phyloP scores from a whole-genome alignment of 179 eudicot genomes.

The Sideroxylon spinosum region DNA sequence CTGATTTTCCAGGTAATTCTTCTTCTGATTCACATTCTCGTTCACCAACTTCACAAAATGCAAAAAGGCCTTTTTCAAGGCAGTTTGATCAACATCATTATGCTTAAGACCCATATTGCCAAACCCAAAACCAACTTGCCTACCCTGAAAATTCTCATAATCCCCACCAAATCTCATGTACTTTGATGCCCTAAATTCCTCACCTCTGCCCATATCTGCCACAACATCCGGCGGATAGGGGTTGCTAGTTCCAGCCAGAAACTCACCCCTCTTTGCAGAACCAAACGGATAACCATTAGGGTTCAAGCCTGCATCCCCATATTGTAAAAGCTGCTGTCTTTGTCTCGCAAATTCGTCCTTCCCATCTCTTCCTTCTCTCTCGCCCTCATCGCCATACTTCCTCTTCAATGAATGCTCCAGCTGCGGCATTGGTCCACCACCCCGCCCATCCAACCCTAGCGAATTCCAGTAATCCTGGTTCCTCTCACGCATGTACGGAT shows the following conservation, averaged over 20 bases:
- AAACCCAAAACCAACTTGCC: neutral
- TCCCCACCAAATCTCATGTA: conserved; percentile 39
- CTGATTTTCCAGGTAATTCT: conserved; percentile 60
- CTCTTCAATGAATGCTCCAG: conserved; percentile 43
- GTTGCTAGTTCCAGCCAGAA: conserved; percentile 41
- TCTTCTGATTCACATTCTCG: conserved; percentile 49
- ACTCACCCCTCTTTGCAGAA: conserved; percentile 14
- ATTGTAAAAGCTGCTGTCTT: conserved; percentile 70
- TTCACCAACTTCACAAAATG: conserved; percentile 50
- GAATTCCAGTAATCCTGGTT: conserved; percentile 32
- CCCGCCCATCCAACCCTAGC: too few relatives aligned
- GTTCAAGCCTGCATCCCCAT: conserved; percentile 47
- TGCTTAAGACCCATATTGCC: conserved; percentile 26
- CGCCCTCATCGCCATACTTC: conserved; percentile 42
- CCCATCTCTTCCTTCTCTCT: conserved; percentile 26
- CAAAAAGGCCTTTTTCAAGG: conserved; percentile 59
- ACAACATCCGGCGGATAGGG: conserved; percentile 24
- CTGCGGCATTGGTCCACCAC: too few relatives aligned
- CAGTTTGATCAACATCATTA: conserved; percentile 52
- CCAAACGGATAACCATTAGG: conserved; percentile 17
- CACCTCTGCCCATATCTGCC: conserved; percentile 21
- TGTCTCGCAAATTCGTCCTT: conserved; percentile 56
- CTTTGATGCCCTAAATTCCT: conserved; percentile 45
- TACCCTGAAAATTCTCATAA: conserved; percentile 16
- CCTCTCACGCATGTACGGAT: conserved; percentile 23